Evolutionary conservation across 345 rosid genomes (phyloP).

Genomic region (Capsella bursapastoris): DNA sequence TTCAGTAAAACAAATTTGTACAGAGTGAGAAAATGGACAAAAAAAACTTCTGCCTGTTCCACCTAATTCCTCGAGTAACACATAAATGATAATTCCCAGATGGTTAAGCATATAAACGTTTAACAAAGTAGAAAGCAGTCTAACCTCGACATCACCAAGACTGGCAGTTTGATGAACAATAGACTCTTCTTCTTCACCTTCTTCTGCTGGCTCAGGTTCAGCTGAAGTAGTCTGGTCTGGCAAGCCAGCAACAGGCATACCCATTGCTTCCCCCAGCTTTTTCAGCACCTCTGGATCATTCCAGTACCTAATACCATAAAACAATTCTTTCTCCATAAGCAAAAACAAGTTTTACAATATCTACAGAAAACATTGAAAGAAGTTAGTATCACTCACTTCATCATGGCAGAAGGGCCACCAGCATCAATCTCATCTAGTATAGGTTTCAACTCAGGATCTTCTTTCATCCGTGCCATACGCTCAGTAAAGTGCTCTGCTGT

Average conservation of each 20-base stretch:
- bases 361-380: background rate
- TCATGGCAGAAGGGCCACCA: conserved; percentile 95
- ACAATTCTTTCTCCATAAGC: conserved; percentile 20
- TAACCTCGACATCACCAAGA: conserved; percentile 95
- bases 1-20: background rate
- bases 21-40: background rate
- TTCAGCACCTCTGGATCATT: conserved; percentile 86
- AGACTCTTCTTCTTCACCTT: conserved; percentile 87
- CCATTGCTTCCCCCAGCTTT: conserved; percentile 99
- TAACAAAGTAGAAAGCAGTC: conserved; percentile 6
- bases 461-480: conserved; percentile 80
- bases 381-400: conserved; percentile 63
- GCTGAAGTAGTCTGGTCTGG: conserved; percentile 67
- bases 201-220: conserved; percentile 70
- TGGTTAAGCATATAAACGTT: conserved; percentile 14
- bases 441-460: conserved; percentile 87
- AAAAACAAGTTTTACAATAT: conserved; percentile 1
- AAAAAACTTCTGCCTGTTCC: background rate
- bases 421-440: conserved; percentile 88
- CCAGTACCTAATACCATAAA: conserved; percentile 72
- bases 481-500: conserved; percentile 88
- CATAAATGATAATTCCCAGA: background rate
- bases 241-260: conserved; percentile 65
- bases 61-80: background rate
- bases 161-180: conserved; percentile 91